Conservation (phyloP, 352 stramenopile species). For the Globisporangium alternatum region DNA sequence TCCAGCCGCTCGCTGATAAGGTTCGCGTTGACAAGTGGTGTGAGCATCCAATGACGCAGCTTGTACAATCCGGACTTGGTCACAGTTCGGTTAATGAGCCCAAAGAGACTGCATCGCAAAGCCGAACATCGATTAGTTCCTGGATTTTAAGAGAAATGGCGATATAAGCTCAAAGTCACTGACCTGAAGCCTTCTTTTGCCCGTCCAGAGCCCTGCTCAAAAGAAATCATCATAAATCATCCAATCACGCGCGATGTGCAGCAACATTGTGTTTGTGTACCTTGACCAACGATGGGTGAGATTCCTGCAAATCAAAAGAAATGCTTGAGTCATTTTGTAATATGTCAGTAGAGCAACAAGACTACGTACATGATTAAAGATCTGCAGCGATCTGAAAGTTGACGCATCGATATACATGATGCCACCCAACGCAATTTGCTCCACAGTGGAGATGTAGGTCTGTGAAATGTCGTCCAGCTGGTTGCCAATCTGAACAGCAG, state of each 20-base stretch:
- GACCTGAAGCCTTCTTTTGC: conserved; percentile 87
- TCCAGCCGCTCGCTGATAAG: conserved; percentile 58
- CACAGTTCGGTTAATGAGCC: conserved; percentile 74
- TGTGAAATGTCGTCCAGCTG: conserved; percentile 61
- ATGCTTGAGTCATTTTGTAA: background rate
- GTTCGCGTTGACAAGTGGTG: conserved; percentile 45
- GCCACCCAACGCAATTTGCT: conserved; percentile 65
- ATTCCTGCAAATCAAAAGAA: conserved; percentile 40
- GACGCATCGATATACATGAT: conserved; percentile 81
- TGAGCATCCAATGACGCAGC: conserved; percentile 78
- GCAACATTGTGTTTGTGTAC: conserved; percentile 19
- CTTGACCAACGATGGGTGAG: conserved; percentile 76
- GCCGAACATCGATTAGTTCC: conserved; percentile 3
- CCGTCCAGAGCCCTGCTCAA: conserved; percentile 48
- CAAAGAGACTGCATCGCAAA: conserved; percentile 50
- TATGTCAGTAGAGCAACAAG: background rate
- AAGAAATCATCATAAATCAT: conserved; percentile 5
- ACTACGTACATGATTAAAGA: conserved; percentile 68
- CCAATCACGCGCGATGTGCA: background rate
- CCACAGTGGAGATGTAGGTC: conserved; percentile 55
- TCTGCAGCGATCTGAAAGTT: conserved; percentile 74
- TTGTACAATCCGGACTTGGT: conserved; percentile 62
- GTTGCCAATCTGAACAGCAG: conserved; percentile 64
- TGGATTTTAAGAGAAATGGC: background rate
- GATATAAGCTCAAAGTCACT: background rate